Conservation (phyloP, 305 asterid species). For the Fraxinus sp. region DNA sequence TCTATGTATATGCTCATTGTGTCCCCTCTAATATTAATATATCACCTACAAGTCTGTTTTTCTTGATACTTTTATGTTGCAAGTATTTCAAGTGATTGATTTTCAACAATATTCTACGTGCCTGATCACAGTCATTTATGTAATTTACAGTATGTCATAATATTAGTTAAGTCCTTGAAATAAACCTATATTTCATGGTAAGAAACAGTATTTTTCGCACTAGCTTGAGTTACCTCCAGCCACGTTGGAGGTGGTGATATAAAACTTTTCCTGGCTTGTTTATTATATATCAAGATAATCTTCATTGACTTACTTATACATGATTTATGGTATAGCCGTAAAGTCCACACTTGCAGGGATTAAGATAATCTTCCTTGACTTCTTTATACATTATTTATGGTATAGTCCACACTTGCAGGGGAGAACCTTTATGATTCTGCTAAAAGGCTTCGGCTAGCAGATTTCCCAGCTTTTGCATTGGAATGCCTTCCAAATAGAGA, state of each 20-base stretch:
- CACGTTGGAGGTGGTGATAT: not conserved
- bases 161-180: not conserved
- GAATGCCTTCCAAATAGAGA: constrained; percentile 94
- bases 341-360: constrained; percentile 46
- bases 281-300: not conserved
- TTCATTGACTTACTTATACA: not conserved
- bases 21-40: not conserved
- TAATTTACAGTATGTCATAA: not conserved
- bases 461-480: constrained; percentile 88
- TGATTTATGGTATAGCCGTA: constrained; percentile 5
- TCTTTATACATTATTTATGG: not conserved
- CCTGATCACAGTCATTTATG: not conserved
- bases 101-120: not conserved
- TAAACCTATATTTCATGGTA: not conserved
- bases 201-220: not conserved
- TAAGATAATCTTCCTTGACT: not conserved
- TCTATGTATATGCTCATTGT: not conserved
- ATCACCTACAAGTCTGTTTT: not conserved
- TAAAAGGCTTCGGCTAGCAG: constrained; percentile 61
- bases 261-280: not conserved
- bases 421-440: constrained; percentile 83
- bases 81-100: not conserved
- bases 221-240: not conserved
- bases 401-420: constrained; percentile 46
- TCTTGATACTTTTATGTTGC: not conserved